Percentiles rank a stretch among this genome's conserved stretches.
phyloP scores from a whole-genome alignment of 306 rosid genomes.

The Vigna unguiculata region DNA sequence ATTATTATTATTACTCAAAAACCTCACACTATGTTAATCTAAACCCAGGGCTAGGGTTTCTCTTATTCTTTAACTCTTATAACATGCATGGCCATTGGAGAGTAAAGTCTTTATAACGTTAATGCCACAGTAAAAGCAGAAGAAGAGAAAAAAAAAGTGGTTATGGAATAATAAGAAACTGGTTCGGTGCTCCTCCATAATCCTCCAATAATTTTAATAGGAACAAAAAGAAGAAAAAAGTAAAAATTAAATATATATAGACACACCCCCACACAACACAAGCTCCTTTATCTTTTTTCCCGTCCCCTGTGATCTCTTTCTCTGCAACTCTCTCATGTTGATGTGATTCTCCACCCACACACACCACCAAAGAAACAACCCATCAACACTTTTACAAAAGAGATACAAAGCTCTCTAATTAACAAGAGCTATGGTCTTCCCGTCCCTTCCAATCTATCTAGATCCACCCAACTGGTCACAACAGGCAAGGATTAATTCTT shows the following conservation, averaged over 20 bases:
- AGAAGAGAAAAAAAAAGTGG: slow-evolving; percentile 48
- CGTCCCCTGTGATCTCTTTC: slow-evolving; percentile 62
- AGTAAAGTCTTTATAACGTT: slow-evolving; percentile 39
- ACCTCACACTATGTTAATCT: slow-evolving; percentile 27
- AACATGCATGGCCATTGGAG: slow-evolving; percentile 56
- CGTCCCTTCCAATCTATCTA: slow-evolving; percentile 76
- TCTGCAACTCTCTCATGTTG: slow-evolving; percentile 64
- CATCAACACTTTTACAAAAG: slow-evolving; percentile 77
- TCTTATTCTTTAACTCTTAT: slow-evolving; percentile 26
- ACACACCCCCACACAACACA: slow-evolving; percentile 43
- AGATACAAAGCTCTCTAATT: slow-evolving; percentile 59
- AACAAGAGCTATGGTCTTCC: slow-evolving; percentile 75
- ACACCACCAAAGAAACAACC: slow-evolving; percentile 60
- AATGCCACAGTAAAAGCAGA: slow-evolving; percentile 49
- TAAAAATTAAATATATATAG: slow-evolving; percentile 41
- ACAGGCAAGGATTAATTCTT: slow-evolving; percentile 60
- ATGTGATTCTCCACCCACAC: slow-evolving; percentile 86
- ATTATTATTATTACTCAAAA: no score
- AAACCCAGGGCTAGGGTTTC: slow-evolving; percentile 50
- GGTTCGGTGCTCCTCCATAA: slow-evolving; percentile 51
- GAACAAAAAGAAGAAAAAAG: slow-evolving; percentile 55
- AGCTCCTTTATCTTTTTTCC: slow-evolving; percentile 73
- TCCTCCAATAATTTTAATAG: slow-evolving; percentile 53
- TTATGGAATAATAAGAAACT: slow-evolving; percentile 58
- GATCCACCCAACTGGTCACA: slow-evolving; percentile 93